Evolutionary conservation across 1,284 basidiomycete genomes (phyloP), one percentile per base, ranked within the genome.

Genomic region (Leccinum ponderosum): DNA sequence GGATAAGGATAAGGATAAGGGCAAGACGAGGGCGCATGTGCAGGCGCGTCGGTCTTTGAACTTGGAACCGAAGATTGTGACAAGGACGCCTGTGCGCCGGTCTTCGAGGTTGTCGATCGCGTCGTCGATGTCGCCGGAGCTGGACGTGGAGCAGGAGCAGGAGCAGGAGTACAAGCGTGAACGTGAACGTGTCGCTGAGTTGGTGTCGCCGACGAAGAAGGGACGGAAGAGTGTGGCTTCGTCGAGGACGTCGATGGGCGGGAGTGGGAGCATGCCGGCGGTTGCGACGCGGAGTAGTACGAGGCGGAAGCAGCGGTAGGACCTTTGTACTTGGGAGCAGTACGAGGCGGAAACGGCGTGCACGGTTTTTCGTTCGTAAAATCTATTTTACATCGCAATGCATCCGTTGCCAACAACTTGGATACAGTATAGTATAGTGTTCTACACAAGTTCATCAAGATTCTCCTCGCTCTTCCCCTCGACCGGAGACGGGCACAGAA

Each of bases 91-190:
- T 2, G 59, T 64, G 1, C 72, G 72, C 9, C 63, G 72, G 20
- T 73, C 72, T 31, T 74, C 75, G 37, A 68, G 72, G 44, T 62
- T 73, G 6, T 73, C 73, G 33, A 67, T 63, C 1, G 64, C 73
- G 6, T 72, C 74, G 15, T 65, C 73, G 4, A 15, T 58, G 27
- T 73, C 71, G 3, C 73, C 71, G 4, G 71, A 73, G 4, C 53
- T 47, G 22, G 15, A 42, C 7, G 0, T n/a, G 37, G 37, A 39
- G 7, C 37, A 39, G n/a, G 14, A 37, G 6, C 12, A 37, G 35
- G 63, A 25, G 22, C 22, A 25, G 22, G 22, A 25, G 22, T 25
- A 25, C 22, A 25, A 25, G 22, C 22, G 22, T 25, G 22, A 25
- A 25, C 22, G 22, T 4, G 22, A 25, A 25, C 22, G 22, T 25